Conservation (phyloP, 176 grass and related monocot species). For the Typha latifolia region DNA sequence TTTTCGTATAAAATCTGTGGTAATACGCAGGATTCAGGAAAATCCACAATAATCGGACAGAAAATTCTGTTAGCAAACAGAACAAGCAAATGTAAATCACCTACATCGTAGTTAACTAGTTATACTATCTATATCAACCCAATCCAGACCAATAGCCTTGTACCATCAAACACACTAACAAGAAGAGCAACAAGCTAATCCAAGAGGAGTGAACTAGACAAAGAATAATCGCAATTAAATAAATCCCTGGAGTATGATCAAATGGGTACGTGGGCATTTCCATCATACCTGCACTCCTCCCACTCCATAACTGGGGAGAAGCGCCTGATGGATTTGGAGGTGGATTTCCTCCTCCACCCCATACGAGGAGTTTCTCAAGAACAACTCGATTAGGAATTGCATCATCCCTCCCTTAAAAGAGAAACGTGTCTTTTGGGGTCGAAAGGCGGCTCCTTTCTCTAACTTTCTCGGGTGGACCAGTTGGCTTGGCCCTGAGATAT, state of each 20-base stretch:
- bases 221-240: background rate
- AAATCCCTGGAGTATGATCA: background rate
- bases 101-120: too few species aligned
- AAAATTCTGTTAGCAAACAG: too few species aligned
- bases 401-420: background rate
- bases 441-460: background rate
- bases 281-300: constrained; percentile 45
- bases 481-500: background rate
- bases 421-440: background rate
- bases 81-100: too few species aligned
- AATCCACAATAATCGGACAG: too few species aligned
- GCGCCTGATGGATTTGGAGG: background rate
- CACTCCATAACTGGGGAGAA: constrained; percentile 43
- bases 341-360: background rate
- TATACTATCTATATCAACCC: too few species aligned
- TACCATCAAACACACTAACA: too few species aligned
- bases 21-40: too few species aligned
- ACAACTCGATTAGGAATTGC: background rate
- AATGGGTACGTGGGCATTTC: background rate
- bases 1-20: too few species aligned
- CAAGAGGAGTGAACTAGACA: background rate
- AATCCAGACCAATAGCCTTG: too few species aligned
- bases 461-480: background rate
- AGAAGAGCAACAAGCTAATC: too few species aligned
- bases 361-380: background rate